phyloP scores from a whole-genome alignment of 1,284 basidiomycete genomes.

The Microbotryomycetes sp. region DNA sequence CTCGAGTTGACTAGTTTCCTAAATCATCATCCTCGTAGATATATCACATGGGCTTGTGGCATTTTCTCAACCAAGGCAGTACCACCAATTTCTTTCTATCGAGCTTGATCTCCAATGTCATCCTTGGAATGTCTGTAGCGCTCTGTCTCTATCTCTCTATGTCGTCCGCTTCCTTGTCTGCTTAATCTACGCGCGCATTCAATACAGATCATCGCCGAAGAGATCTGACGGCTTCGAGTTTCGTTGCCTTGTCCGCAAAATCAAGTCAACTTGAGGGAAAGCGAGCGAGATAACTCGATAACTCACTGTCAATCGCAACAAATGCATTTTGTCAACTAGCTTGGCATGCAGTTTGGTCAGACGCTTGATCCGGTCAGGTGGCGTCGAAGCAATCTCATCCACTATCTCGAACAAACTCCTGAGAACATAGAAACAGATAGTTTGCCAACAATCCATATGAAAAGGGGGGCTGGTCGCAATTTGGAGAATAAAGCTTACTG shows the following conservation, averaged over 20 bases:
- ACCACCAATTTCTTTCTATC: too few species aligned
- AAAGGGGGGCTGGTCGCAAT: not conserved
- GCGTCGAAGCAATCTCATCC: not conserved
- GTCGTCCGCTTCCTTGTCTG: too few species aligned
- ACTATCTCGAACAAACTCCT: not conserved
- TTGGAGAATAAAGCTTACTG: not conserved
- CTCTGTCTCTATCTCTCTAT: too few species aligned
- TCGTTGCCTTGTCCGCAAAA: not conserved
- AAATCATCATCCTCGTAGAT: not conserved
- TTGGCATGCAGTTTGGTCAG: not conserved
- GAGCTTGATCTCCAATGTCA: too few species aligned
- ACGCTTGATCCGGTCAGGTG: not conserved
- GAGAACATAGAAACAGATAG: not conserved
- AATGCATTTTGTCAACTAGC: constrained; percentile 2
- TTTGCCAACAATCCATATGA: not conserved
- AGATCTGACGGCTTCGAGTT: constrained; percentile 8
- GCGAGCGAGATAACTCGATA: too few species aligned
- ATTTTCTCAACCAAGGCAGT: too few species aligned
- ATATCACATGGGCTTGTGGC: not conserved
- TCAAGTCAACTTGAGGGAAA: not conserved
- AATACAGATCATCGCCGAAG: not conserved
- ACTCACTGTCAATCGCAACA: constrained; percentile 4
- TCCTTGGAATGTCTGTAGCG: too few species aligned
- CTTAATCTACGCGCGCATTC: too few species aligned
- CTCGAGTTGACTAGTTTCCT: not conserved